Evolutionary conservation across 75 land plant species (phyloP).

Genomic region (Sequoiadendron giganteum): DNA sequence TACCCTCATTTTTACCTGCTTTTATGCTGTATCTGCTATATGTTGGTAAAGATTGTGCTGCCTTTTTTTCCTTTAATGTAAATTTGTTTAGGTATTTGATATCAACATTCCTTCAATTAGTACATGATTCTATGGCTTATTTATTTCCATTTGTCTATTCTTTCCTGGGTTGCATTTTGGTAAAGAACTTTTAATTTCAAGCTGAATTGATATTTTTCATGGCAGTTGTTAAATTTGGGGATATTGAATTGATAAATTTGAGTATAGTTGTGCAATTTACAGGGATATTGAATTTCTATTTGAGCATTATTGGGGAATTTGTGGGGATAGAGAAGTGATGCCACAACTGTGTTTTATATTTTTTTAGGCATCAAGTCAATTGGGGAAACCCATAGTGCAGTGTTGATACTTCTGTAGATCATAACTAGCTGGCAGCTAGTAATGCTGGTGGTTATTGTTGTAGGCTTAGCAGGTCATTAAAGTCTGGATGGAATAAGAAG

Average conservation of each 20-base stretch:
- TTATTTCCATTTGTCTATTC: background rate
- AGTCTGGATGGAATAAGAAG: too few species aligned
- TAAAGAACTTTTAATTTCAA: background rate
- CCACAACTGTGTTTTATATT: too few species aligned
- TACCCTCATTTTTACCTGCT: background rate
- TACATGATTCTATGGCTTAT: background rate
- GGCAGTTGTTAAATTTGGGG: background rate
- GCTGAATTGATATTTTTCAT: background rate
- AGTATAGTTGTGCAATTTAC: background rate
- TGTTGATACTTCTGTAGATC: too few species aligned
- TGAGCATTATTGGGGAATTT: background rate
- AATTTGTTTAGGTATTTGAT: background rate
- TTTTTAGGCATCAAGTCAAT: background rate
- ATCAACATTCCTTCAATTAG: too few species aligned
- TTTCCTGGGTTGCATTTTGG: too few species aligned
- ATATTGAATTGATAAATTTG: too few species aligned
- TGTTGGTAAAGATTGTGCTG: background rate
- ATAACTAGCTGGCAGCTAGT: too few species aligned
- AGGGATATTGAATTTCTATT: too few species aligned
- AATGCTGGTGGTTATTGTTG: too few species aligned
- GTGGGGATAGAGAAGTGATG: background rate
- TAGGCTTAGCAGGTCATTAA: too few species aligned
- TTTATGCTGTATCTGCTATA: background rate
- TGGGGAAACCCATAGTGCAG: too few species aligned
- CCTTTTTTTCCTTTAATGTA: background rate